Evolutionary conservation across 2,329 filamentous ascomycete species (phyloP).

Genomic region (Lachnellula occidentalis): DNA sequence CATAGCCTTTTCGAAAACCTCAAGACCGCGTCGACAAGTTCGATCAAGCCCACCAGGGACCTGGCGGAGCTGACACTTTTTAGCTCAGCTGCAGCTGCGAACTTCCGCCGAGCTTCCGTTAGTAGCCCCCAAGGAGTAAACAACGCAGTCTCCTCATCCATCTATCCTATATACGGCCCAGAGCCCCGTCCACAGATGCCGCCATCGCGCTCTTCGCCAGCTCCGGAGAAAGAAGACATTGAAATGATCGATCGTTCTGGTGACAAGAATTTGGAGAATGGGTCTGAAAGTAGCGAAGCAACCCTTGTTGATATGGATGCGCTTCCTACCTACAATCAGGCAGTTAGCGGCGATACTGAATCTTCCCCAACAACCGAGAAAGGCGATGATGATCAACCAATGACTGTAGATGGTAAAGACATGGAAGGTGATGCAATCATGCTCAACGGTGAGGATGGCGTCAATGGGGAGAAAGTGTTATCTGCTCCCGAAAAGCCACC

Average conservation of each 20-base stretch:
- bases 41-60: slow-evolving; percentile 66
- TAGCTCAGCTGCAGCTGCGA: slow-evolving; percentile 48
- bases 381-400: background rate
- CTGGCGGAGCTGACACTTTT: slow-evolving; percentile 76
- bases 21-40: slow-evolving; percentile 54
- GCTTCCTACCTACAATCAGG: slow-evolving; percentile 14
- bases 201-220: slow-evolving; percentile 9
- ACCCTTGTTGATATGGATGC: slow-evolving; percentile 34
- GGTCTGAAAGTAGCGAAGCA: slow-evolving; percentile 33
- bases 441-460: slow-evolving; percentile 32
- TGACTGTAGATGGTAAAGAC: background rate
- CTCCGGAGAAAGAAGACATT: slow-evolving; percentile 23
- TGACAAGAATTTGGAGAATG: slow-evolving; percentile 21
- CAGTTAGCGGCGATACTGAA: slow-evolving; percentile 1
- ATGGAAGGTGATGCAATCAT: slow-evolving; percentile 25
- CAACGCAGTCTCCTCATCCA: slow-evolving; percentile 20
- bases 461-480: slow-evolving; percentile 2
- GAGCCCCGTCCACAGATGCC: slow-evolving; percentile 20
- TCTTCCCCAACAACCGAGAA: slow-evolving; percentile 1
- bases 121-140: slow-evolving; percentile 30
- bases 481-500: slow-evolving; percentile 28
- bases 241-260: slow-evolving; percentile 30
- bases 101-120: slow-evolving; percentile 43
- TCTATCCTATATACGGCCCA: slow-evolving; percentile 24
- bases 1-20: slow-evolving; percentile 65